These are phyloP conservation scores for Alternaria incomplexa DNA, from an alignment of 2,329 filamentous ascomycete species.

Conservation along the genomic window DNA sequence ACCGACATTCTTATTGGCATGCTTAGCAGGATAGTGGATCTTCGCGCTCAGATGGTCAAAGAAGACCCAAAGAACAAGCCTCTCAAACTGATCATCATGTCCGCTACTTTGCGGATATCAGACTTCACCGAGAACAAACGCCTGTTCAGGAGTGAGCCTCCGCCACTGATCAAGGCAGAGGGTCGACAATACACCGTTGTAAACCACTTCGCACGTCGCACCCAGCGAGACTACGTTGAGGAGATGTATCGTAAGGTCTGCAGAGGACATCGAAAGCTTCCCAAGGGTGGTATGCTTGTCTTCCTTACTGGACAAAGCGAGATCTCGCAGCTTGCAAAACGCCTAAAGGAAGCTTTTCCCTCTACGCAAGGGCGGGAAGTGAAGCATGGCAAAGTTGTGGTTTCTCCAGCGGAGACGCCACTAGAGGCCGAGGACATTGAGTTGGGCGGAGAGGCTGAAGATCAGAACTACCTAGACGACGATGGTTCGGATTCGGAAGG, in stretches of 20 bases:
- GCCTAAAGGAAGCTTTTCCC: conserved; percentile 71
- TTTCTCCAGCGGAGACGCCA: conserved; percentile 78
- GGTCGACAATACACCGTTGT: conserved; percentile 92
- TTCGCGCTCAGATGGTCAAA: conserved; percentile 75
- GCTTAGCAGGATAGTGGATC: conserved; percentile 87
- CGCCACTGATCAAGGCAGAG: conserved; percentile 86
- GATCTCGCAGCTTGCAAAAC: conserved; percentile 82
- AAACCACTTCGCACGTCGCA: conserved; percentile 83
- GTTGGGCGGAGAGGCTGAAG: conserved; percentile 61
- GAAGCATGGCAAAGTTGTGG: conserved; percentile 70
- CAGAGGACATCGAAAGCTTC: conserved; percentile 86
- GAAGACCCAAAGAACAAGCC: conserved; percentile 74
- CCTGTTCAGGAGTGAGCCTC: conserved; percentile 74
- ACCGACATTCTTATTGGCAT: conserved; percentile 98
- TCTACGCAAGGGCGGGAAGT: conserved; percentile 55
- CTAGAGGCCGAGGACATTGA: conserved; percentile 88
- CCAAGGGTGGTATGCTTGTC: conserved; percentile 87
- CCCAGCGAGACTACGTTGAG: conserved; percentile 85
- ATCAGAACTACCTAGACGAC: conserved; percentile 50
- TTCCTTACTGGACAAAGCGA: conserved; percentile 95
- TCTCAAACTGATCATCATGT: conserved; percentile 97
- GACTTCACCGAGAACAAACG: conserved; percentile 86
- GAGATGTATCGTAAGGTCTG: conserved; percentile 88
- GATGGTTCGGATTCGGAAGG: conserved; percentile 61
- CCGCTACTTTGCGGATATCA: conserved; percentile 87